Evolutionary conservation across 495 filamentous ascomycete species (phyloP).

Genomic region (Annulohypoxylon moriforme): DNA sequence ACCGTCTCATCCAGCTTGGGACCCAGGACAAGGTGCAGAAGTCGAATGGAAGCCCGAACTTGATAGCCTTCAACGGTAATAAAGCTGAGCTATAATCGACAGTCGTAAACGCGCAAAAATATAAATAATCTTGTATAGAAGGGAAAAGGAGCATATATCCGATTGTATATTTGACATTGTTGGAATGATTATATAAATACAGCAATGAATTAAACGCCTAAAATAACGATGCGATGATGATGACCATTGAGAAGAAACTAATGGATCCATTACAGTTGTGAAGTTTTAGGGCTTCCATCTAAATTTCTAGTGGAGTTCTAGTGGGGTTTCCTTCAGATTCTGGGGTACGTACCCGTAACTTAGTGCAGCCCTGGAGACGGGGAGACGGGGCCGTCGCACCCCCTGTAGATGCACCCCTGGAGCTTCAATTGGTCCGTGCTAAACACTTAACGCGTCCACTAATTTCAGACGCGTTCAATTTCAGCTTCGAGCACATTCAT

Average conservation of each 20-base stretch:
- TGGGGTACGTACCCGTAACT: constrained; percentile 4
- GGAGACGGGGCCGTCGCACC: too few species aligned
- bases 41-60: constrained; percentile 30
- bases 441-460: constrained; percentile 39
- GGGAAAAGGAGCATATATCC: background rate
- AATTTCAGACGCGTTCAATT: constrained; percentile 30
- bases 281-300: background rate
- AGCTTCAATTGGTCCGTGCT: constrained; percentile 32
- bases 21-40: constrained; percentile 33
- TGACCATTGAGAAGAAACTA: background rate
- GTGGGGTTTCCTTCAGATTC: background rate
- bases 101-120: background rate
- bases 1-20: constrained; percentile 20
- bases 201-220: too few species aligned
- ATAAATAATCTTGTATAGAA: background rate
- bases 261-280: background rate
- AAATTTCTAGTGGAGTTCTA: too few species aligned
- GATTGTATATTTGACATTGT: background rate
- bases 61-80: constrained; percentile 41
- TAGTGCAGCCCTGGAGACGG: too few species aligned
- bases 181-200: too few species aligned
- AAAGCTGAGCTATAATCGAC: constrained; percentile 28
- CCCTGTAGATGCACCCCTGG: too few species aligned
- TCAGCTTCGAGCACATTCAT: constrained; percentile 11
- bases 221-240: background rate